Evolutionary conservation across 108 stramenopile genomes (phyloP).

Genomic region (Cylindrotheca fusiformis): DNA sequence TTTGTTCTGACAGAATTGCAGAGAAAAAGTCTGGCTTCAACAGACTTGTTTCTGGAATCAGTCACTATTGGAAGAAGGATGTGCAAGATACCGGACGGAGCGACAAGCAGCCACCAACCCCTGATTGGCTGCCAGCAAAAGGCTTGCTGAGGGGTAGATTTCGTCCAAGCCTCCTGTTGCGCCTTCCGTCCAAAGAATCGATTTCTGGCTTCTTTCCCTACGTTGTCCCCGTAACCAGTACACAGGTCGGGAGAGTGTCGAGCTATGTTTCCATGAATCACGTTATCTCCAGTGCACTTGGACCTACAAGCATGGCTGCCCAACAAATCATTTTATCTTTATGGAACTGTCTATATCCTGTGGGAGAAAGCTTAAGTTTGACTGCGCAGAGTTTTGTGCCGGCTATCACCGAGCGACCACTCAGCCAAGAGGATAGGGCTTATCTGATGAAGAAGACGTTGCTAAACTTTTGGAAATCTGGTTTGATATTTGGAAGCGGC

Average conservation of each 20-base stretch:
- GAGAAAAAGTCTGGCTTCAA: no score
- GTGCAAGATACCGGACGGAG: no score
- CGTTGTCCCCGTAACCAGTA: constrained; percentile 73
- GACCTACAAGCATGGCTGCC: constrained; percentile 73
- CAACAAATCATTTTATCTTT: constrained; percentile 79
- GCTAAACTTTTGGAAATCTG: constrained; percentile 68
- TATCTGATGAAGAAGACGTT: constrained; percentile 53
- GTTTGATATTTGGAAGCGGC: constrained; percentile 52
- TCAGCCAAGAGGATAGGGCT: constrained; percentile 34
- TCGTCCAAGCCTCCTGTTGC: constrained; percentile 29
- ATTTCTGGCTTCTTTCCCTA: constrained; percentile 60
- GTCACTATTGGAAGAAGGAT: no score
- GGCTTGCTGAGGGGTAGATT: constrained; percentile 43
- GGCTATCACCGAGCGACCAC: constrained; percentile 41
- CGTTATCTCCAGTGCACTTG: constrained; percentile 65
- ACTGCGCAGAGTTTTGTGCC: constrained; percentile 86
- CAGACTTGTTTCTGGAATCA: no score
- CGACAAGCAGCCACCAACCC: no score
- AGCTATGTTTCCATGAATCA: constrained; percentile 84
- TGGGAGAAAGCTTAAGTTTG: constrained; percentile 70
- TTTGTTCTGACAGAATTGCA: no score
- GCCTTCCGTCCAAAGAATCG: constrained; percentile 27
- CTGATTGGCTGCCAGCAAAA: constrained; percentile 19
- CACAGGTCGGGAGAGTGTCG: constrained; percentile 71
- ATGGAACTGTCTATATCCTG: constrained; percentile 72